phyloP scores from a whole-genome alignment of 129 eudicot genomes.

The Helianthus tuberosus region DNA sequence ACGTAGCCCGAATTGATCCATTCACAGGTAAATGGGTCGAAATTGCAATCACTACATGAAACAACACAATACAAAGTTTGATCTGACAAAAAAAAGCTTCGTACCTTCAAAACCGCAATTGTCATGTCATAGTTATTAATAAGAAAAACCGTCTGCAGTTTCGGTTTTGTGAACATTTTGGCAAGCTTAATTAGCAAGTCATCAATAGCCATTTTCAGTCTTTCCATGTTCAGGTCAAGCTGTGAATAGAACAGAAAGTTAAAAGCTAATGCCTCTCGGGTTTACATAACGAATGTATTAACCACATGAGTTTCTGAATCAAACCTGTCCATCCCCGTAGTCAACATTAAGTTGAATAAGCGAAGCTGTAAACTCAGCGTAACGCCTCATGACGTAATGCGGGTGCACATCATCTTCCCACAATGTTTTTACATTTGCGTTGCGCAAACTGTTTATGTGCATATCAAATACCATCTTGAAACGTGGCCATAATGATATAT shows the following conservation, averaged over 20 bases:
- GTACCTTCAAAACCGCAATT: slow-evolving; percentile 93
- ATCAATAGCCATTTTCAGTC: slow-evolving; percentile 90
- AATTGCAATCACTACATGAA: neutral
- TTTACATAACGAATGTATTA: neutral
- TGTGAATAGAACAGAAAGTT: slow-evolving; percentile 13
- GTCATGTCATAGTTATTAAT: slow-evolving; percentile 99
- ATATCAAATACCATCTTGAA: slow-evolving; percentile 97
- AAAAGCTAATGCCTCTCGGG: neutral
- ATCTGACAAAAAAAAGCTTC: neutral
- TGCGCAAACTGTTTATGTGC: slow-evolving; percentile 90
- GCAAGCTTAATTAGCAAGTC: slow-evolving; percentile 91
- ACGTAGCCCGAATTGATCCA: neutral
- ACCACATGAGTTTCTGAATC: slow-evolving; percentile 13
- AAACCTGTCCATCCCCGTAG: slow-evolving; percentile 98
- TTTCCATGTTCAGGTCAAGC: slow-evolving; percentile 91
- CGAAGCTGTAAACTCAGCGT: slow-evolving; percentile 97
- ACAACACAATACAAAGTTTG: neutral
- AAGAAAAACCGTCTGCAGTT: slow-evolving; percentile 81
- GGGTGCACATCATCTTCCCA: slow-evolving; percentile 99
- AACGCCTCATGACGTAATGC: slow-evolving; percentile 99
- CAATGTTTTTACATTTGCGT: slow-evolving; percentile 79
- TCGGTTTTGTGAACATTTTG: slow-evolving; percentile 61
- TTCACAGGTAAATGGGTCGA: neutral
- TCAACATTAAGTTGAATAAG: slow-evolving; percentile 91
- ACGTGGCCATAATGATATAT: slow-evolving; percentile 93